Base-by-base conservation (phyloP, 306 rosid species). In the Inga leiocalycina region DNA sequence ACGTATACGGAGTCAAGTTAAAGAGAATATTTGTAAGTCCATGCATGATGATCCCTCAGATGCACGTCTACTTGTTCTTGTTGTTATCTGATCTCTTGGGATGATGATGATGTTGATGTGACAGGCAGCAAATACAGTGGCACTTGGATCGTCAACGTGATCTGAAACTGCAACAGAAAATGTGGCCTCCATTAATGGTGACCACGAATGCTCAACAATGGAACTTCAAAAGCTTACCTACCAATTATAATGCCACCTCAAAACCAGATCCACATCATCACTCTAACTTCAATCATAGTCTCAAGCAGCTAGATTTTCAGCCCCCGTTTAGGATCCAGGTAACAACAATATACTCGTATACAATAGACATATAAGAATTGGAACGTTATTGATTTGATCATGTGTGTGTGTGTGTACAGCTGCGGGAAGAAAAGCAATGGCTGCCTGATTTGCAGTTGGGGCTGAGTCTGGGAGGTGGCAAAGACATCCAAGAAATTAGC, bases 371-470 rank as follows among this genome's bases (percentile, higher is more conserved):
- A 46, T 16, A 51, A 48, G 12, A 32, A 13, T 14, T 34, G 71
- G 71, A 35, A 34, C 1, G 14, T 67, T 39, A 19, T 3, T 17
- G 52, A 41, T 70, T 70, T 70, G 22, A 35, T 67, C 14, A 34
- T 20, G 14, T 24, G 54, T 13, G 1, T 51, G 34, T 61, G 20
- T 15, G 11, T 61, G 15, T 88, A 80, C 88, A 91, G 94, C 44
- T 86, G 65, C 41, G 65, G 79, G 85, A 80, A 74, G 91, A 84
- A 6, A 82, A 88, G 32, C 81, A 85, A 75, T 79, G 91, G 88
- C 52, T 83, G 48, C 90, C 94, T 8, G 90, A 91, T 88, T 82
- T 91, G 92, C 89, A 87, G 56, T 80, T 91, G 79, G 82, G 93
- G 79, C 79, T 89, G 81, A 88, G 90, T 79, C 88, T 79, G 20